A percentile compares a stretch with the other conserved stretches of the same genome.
These are phyloP conservation scores for Exophiala sideris DNA, from an alignment of 2,329 filamentous ascomycete species.

Conservation along the genomic window DNA sequence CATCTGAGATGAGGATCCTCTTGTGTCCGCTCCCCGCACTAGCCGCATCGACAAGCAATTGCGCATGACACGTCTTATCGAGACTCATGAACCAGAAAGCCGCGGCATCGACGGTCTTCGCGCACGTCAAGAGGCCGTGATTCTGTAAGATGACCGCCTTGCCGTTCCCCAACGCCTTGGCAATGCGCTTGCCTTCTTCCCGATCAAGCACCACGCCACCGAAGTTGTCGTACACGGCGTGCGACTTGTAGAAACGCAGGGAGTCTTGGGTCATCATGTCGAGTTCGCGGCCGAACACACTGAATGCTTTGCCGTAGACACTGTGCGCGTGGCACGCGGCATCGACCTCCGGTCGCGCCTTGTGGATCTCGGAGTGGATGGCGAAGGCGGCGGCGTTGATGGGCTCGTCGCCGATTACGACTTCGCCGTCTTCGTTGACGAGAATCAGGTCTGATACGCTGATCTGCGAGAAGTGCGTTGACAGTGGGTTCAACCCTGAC, in stretches of 20 bases:
- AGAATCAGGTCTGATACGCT: slow-evolving; percentile 43
- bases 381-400: slow-evolving; percentile 48
- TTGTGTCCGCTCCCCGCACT: slow-evolving; percentile 36
- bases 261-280: slow-evolving; percentile 51
- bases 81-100: slow-evolving; percentile 54
- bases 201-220: slow-evolving; percentile 52
- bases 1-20: slow-evolving; percentile 27
- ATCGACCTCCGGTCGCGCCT: slow-evolving; percentile 53
- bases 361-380: slow-evolving; percentile 46
- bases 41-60: slow-evolving; percentile 41
- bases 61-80: slow-evolving; percentile 42
- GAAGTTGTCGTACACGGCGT: slow-evolving; percentile 46
- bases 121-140: slow-evolving; percentile 54
- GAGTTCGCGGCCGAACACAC: slow-evolving; percentile 44
- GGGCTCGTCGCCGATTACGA: slow-evolving; percentile 40
- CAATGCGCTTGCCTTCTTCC: slow-evolving; percentile 52
- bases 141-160: slow-evolving; percentile 56
- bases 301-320: slow-evolving; percentile 47
- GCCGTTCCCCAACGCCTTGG: slow-evolving; percentile 44
- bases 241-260: slow-evolving; percentile 38
- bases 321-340: slow-evolving; percentile 41
- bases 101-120: slow-evolving; percentile 49
- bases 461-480: slow-evolving; percentile 44
- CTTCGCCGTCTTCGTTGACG: slow-evolving; percentile 41
- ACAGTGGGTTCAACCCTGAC: slow-evolving; percentile 43